Conservation (phyloP, 73 alveolate genomes). For the Paraurostyla sp. region DNA sequence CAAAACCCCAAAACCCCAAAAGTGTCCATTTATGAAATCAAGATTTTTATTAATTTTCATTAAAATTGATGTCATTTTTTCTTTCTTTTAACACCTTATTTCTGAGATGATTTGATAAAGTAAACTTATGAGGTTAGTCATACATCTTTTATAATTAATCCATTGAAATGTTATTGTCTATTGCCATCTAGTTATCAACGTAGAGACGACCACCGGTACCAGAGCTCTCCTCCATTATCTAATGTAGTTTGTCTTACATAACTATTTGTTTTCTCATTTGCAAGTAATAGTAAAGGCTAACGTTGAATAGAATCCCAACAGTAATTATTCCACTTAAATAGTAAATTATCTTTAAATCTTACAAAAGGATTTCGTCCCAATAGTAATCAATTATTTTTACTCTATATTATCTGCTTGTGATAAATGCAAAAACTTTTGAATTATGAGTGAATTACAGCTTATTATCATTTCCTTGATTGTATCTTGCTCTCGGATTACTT, state of each 20-base stretch:
- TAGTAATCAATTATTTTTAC: background rate
- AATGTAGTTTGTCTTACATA: background rate
- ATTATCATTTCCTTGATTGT: background rate
- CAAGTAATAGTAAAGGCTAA: conserved; percentile 4
- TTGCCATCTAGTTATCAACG: conserved; percentile 8
- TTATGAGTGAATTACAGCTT: conserved; percentile 16
- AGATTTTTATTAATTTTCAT: too few species aligned
- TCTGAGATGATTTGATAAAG: conserved; percentile 25
- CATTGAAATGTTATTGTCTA: background rate
- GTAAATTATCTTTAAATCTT: background rate
- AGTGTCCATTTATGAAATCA: too few species aligned
- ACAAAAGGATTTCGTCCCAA: conserved; percentile 43
- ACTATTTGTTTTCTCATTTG: background rate
- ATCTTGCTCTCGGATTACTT: background rate
- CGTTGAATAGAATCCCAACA: conserved; percentile 40
- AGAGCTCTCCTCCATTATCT: conserved; percentile 23
- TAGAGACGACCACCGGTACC: background rate
- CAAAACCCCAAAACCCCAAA: too few species aligned
- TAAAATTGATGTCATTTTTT: background rate
- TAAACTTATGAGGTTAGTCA: conserved; percentile 37
- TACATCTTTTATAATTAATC: background rate
- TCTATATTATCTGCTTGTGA: conserved; percentile 20
- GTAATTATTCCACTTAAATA: conserved; percentile 36
- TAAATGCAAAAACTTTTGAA: conserved; percentile 42
- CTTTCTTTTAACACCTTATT: conserved; percentile 38